A percentile compares a stretch with the other conserved stretches of the same genome.
phyloP scores from a whole-genome alignment of 2,329 filamentous ascomycete species.

The Alternaria angustiovoidea region DNA sequence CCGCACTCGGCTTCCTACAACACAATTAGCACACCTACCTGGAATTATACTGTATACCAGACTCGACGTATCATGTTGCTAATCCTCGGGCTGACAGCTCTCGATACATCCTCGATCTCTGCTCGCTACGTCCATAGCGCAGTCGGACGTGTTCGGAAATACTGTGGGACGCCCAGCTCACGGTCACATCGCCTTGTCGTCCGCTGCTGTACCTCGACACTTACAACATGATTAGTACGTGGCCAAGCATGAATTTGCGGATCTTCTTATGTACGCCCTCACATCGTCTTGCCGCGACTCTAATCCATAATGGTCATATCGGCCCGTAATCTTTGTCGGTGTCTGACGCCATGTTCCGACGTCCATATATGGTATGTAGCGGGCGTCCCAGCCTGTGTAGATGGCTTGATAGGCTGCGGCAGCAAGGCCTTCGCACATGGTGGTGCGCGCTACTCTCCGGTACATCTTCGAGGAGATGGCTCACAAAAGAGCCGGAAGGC shows the following conservation, averaged over 20 bases:
- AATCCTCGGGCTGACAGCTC: background rate
- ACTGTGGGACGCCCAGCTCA: background rate
- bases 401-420: background rate
- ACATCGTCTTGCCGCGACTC: background rate
- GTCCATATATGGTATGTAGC: background rate
- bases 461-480: background rate
- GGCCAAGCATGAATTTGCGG: background rate
- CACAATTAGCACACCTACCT: background rate
- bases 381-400: background rate
- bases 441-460: background rate
- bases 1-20: background rate
- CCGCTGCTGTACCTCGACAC: background rate
- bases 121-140: background rate
- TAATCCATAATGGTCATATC: background rate
- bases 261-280: background rate
- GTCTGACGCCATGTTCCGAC: background rate
- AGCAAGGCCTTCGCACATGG: background rate
- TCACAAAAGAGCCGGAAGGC: background rate
- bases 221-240: background rate
- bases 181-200: background rate
- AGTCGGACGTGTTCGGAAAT: background rate
- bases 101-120: background rate
- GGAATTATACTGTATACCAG: background rate
- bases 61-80: background rate
- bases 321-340: background rate